These are phyloP conservation scores for Sporisorium exsertum DNA, from an alignment of 1,284 basidiomycete genomes.

Conservation along the genomic window DNA sequence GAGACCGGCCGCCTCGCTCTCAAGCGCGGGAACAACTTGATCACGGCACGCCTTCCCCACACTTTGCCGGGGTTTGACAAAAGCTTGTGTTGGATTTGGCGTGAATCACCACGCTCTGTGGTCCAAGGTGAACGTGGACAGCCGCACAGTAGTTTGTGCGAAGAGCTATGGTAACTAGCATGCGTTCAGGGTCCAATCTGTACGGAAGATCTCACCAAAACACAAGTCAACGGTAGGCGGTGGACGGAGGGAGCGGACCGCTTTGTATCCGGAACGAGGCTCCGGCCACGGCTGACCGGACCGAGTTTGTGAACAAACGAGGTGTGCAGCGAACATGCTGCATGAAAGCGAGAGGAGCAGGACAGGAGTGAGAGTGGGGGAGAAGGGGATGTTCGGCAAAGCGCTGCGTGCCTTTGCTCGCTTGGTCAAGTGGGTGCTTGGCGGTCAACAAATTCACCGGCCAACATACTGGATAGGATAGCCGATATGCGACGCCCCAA, in stretches of 20 bases:
- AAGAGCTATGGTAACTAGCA: neutral
- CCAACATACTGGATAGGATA: neutral
- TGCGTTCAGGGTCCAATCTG: conserved; percentile 18
- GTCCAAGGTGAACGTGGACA: conserved; percentile 16
- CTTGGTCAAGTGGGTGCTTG: neutral
- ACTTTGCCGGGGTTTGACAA: neutral
- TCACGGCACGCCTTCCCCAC: conserved; percentile 8
- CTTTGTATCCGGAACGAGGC: neutral
- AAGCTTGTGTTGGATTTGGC: neutral
- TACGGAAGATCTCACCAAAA: conserved; percentile 3
- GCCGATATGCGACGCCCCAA: too few relatives aligned
- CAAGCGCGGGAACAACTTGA: neutral
- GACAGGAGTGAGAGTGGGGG: neutral
- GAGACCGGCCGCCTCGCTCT: neutral
- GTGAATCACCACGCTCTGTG: neutral
- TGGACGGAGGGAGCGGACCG: conserved; percentile 4
- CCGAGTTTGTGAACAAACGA: neutral
- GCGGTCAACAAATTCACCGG: neutral
- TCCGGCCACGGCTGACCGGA: conserved; percentile 10
- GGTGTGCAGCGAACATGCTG: neutral
- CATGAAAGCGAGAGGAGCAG: neutral
- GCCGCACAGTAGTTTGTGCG: conserved; percentile 2
- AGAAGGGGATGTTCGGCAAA: neutral
- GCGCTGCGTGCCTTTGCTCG: neutral
- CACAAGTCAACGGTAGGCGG: neutral